Conservation (phyloP, 495 filamentous ascomycete species). For the Neurospora discreta region DNA sequence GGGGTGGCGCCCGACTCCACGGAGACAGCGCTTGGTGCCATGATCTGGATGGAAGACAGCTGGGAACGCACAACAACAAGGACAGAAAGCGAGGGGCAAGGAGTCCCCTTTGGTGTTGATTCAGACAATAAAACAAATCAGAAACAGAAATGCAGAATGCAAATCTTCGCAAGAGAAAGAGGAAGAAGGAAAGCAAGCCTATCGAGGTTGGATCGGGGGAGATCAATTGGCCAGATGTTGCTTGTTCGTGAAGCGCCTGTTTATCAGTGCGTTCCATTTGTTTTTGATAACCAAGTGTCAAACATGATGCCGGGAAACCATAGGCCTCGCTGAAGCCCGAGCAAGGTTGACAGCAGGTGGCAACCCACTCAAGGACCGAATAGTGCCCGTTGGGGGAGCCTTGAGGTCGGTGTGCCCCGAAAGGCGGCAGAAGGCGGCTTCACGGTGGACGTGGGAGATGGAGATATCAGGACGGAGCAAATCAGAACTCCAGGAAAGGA, state of each 20-base stretch:
- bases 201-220: background rate
- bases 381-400: background rate
- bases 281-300: background rate
- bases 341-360: background rate
- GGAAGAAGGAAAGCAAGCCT: background rate
- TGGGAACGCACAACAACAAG: background rate
- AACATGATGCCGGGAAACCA: background rate
- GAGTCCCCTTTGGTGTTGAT: background rate
- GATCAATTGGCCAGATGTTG: background rate
- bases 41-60: slow-evolving; percentile 7
- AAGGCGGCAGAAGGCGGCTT: background rate
- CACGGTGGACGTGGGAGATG: background rate
- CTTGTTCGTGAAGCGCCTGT: background rate
- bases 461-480: background rate
- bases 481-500: background rate
- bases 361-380: background rate
- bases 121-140: background rate
- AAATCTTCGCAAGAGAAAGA: background rate
- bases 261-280: background rate
- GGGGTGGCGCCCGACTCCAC: slow-evolving; percentile 22
- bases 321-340: too few relatives aligned
- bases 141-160: background rate
- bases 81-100: background rate
- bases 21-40: slow-evolving; percentile 38
- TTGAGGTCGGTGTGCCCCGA: background rate